Percentiles rank a stretch among this genome's conserved stretches.
These are phyloP conservation scores for Penicillium cinerascens DNA, from an alignment of 495 filamentous ascomycete genomes.

Conservation along the genomic window DNA sequence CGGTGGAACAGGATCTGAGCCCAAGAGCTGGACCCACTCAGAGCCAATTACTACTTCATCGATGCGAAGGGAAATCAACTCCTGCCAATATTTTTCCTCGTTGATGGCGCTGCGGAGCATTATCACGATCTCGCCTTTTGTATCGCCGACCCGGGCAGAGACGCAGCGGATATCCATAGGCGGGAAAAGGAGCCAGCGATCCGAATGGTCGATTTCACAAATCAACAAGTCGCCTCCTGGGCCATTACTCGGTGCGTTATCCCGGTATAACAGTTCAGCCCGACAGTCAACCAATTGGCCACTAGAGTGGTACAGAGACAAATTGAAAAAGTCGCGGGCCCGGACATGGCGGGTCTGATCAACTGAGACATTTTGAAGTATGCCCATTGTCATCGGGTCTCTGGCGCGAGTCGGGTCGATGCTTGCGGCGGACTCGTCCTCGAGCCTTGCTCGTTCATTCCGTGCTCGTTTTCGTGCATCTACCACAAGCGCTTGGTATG, in stretches of 20 bases:
- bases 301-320: conserved; percentile 83
- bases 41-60: conserved; percentile 70
- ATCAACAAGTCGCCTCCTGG: conserved; percentile 79
- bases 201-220: conserved; percentile 73
- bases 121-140: conserved; percentile 65
- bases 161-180: conserved; percentile 65
- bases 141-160: conserved; percentile 77
- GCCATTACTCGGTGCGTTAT: conserved; percentile 58
- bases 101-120: conserved; percentile 65
- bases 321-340: conserved; percentile 83
- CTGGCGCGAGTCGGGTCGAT: conserved; percentile 76
- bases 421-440: conserved; percentile 83
- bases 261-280: conserved; percentile 82
- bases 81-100: conserved; percentile 62
- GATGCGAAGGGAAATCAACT: conserved; percentile 68
- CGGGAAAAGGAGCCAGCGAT: conserved; percentile 87
- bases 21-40: conserved; percentile 88
- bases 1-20: conserved; percentile 72
- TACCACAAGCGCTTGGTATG: conserved; percentile 68
- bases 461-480: conserved; percentile 74
- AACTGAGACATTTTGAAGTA: conserved; percentile 64
- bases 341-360: conserved; percentile 71
- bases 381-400: conserved; percentile 71
- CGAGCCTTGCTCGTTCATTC: conserved; percentile 81
- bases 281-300: conserved; percentile 85